Base-by-base conservation (phyloP, 179 eudicot genomes). In the Vitellaria paradoxa region DNA sequence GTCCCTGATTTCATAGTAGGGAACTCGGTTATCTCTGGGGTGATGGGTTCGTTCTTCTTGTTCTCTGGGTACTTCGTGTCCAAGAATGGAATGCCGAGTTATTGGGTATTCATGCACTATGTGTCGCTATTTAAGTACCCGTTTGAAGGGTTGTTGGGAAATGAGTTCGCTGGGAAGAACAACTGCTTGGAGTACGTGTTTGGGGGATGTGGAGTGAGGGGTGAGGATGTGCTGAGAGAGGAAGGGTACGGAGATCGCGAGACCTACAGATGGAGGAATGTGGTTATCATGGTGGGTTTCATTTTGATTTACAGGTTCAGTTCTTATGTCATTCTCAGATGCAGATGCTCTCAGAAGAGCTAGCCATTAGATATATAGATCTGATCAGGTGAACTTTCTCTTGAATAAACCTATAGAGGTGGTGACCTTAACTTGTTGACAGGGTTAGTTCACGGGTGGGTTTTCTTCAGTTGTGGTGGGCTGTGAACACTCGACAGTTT, bases 1-100 rank as follows among this genome's bases (percentile, higher is more conserved):
- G 99, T 91, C 11, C 99, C 99, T 2, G 91, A 93, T 72, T 96
- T 93, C 81, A 96, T 96, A 2, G 89, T 96, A 2, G 99, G 99
- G 23, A 96, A 93, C 87, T 96, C 99, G 9, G 83, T 96, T 53
- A 92, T 96, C 37, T 90, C 90, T 0, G 99, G 93, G 0, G 94
- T 93, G 10, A 96, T 93, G 97, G 99, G 99, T 0, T 92, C 99
- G 0, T 96, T 88, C 77, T 93, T 93, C 74, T 77, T 96, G 81
- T 96, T 96, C 80, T 96, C 99, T 0, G 99, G 99, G n/a, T 96
- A 96, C 85, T 96, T 96, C 79, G 87, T 96, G 75, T 84, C 99
- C 15, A 91, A 89, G 75, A 77, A 87, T 30, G 89, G 89, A 77
- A 93, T 96, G 65, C 99, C 99, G 0, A 83, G 79, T 61, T 96